Conservation (phyloP, 2,329 filamentous ascomycete genomes). For the Cryphonectria parasitica region DNA sequence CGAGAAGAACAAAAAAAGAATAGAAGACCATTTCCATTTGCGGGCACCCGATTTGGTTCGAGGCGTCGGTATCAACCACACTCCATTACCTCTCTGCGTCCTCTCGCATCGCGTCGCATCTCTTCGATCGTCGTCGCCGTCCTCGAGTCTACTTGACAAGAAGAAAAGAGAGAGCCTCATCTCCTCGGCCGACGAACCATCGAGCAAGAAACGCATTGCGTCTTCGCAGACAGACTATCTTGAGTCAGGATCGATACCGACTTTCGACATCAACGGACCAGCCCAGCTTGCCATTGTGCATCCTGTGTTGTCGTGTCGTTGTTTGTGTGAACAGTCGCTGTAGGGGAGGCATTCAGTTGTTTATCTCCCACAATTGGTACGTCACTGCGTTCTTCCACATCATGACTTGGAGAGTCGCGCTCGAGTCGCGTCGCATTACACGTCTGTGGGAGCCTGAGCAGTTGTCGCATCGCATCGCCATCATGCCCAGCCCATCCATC, state of each 20-base stretch:
- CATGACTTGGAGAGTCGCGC: constrained; percentile 31
- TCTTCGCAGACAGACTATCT: constrained; percentile 27
- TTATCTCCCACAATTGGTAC: constrained; percentile 82
- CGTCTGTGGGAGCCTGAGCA: constrained; percentile 24
- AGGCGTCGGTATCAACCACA: constrained; percentile 29
- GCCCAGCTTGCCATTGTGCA: constrained; percentile 27
- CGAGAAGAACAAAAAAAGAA: constrained; percentile 34
- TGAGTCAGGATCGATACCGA: constrained; percentile 38
- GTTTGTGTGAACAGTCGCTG: constrained; percentile 43
- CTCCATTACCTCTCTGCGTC: constrained; percentile 4
- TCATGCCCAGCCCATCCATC: neutral
- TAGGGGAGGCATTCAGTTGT: constrained; percentile 98
- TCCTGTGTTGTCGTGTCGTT: constrained; percentile 25
- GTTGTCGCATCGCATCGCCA: constrained; percentile 11
- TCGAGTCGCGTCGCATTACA: constrained; percentile 31
- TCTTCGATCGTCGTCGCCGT: constrained; percentile 29
- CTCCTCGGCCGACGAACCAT: constrained; percentile 28
- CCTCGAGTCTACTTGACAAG: constrained; percentile 26
- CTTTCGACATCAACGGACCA: constrained; percentile 34
- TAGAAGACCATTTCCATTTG: constrained; percentile 33
- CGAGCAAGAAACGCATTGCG: constrained; percentile 30
- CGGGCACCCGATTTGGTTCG: constrained; percentile 31
- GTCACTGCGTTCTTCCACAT: constrained; percentile 43
- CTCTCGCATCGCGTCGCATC: constrained; percentile 26
- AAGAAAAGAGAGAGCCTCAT: constrained; percentile 6